Base-by-base conservation (phyloP, 305 asterid genomes). In the Plantago coronopus region DNA sequence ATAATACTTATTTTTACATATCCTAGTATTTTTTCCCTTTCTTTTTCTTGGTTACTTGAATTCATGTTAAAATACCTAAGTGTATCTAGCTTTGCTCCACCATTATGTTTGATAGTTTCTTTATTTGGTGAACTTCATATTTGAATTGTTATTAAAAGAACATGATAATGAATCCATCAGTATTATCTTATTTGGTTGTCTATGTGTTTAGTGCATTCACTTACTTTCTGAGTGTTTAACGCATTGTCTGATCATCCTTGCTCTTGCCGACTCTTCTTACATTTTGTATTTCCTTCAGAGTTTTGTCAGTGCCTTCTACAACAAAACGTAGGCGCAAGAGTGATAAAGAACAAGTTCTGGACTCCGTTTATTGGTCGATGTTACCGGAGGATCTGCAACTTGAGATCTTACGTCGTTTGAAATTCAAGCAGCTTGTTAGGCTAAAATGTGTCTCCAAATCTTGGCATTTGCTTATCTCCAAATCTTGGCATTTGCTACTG, bases 361-460 rank as follows among this genome's bases (percentile, higher is more conserved):
- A 34, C 56, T 21, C 21, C 56, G 2, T 3, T 50, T n/a, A 50
- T 21, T 50, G 56, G 56, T 50, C 56, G 25, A 50, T 11, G 34
- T n/a, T 50, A 50, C 56, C 56, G 3, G 56, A 50, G 31, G 56
- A 50, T 50, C 34, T 50, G 34, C 12, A 5, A 50, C 10, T 21
- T 50, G 56, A 21, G 56, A 50, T 50, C 4, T 50, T 50, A n/a
- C 21, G 56, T 21, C 56, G 56, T n/a, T 50, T 50, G 56, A 7
- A 6, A 50, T 50, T 31, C 25, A 50, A 50, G 25, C 34, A 50
- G 3, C 56, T 50, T 50, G 21, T 50, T 21, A 21, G 34, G 56
- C 56, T 50, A 25, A 50, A 50, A 21, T 50, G 56, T n/a, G 34
- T 50, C 56, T 50, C 56, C 2, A 50, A 50, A 50, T 50, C 56